phyloP scores from a whole-genome alignment of 768 basidiomycete genomes.

The Suillus sp. region DNA sequence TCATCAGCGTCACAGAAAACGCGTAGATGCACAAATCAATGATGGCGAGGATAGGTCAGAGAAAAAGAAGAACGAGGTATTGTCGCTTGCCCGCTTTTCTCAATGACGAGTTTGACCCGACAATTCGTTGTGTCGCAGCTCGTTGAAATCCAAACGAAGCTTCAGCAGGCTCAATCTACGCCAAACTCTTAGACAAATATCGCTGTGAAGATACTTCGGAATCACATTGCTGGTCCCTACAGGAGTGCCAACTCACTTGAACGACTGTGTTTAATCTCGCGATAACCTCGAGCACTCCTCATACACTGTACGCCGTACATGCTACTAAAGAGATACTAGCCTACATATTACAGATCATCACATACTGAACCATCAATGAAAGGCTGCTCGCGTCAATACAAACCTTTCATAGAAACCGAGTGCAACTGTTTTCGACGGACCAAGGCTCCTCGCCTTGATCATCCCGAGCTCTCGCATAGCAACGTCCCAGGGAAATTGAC shows the following conservation, averaged over 20 bases:
- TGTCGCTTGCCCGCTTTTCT: conserved; percentile 6
- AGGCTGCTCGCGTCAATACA: conserved; percentile 27
- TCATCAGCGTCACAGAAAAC: conserved; percentile 50
- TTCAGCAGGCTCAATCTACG: conserved; percentile 43
- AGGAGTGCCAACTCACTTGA: neutral
- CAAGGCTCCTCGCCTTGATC: conserved; percentile 52
- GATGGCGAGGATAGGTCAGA: conserved; percentile 77
- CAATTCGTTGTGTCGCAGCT: conserved; percentile 44
- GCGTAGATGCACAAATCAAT: conserved; percentile 81
- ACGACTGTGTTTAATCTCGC: neutral
- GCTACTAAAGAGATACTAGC: neutral
- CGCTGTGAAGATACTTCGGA: neutral
- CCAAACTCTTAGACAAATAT: conserved; percentile 1
- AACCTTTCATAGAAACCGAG: conserved; percentile 48
- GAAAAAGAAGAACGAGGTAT: conserved; percentile 81
- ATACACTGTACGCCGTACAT: neutral
- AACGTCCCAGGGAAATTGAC: conserved; percentile 56
- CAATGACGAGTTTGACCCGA: conserved; percentile 13
- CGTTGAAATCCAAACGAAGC: conserved; percentile 63
- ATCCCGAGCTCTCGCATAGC: conserved; percentile 53
- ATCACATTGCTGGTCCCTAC: neutral
- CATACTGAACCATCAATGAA: conserved; percentile 5
- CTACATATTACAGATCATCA: neutral
- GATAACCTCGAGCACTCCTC: neutral
- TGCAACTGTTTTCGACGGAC: conserved; percentile 42